Evolutionary conservation across 192 early-diverging fungal species (phyloP).

Genomic region (Borealophlyctis nickersoniae): DNA sequence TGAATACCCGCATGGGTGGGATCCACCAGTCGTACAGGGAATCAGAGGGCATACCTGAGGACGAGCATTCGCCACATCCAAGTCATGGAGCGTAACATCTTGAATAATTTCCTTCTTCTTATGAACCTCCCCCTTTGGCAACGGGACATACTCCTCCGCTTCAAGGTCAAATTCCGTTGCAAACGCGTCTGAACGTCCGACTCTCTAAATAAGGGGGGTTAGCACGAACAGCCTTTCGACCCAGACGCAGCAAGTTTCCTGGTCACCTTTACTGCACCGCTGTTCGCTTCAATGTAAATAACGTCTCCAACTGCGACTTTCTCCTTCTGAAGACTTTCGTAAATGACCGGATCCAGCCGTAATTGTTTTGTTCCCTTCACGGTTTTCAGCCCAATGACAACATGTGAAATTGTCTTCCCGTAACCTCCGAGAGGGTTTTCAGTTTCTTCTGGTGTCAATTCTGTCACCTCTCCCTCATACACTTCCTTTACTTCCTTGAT

Average conservation of each 20-base stretch:
- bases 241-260: too few species aligned
- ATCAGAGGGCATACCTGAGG: constrained; percentile 58
- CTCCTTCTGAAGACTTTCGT: constrained; percentile 95
- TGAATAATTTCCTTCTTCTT: constrained; percentile 99
- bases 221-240: background rate
- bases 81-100: constrained; percentile 95
- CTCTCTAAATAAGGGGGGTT: constrained; percentile 54
- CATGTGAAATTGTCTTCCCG: constrained; percentile 93
- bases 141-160: constrained; percentile 95
- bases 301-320: constrained; percentile 95
- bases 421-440: constrained; percentile 99
- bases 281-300: constrained; percentile 97
- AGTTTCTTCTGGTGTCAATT: constrained; percentile 94
- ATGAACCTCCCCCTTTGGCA: constrained; percentile 98
- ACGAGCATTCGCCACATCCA: constrained; percentile 94
- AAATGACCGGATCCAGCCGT: constrained; percentile 95
- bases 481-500: constrained; percentile 99
- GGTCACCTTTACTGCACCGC: constrained; percentile 89
- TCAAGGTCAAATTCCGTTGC: constrained; percentile 98
- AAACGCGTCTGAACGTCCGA: constrained; percentile 95
- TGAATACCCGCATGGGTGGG: background rate
- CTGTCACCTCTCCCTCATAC: constrained; percentile 98
- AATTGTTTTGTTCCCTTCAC: constrained; percentile 98
- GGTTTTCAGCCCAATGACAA: constrained; percentile 94
- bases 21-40: background rate